These are phyloP conservation scores for Wakefieldia striispora DNA, from an alignment of 768 basidiomycete species.

Conservation along the genomic window DNA sequence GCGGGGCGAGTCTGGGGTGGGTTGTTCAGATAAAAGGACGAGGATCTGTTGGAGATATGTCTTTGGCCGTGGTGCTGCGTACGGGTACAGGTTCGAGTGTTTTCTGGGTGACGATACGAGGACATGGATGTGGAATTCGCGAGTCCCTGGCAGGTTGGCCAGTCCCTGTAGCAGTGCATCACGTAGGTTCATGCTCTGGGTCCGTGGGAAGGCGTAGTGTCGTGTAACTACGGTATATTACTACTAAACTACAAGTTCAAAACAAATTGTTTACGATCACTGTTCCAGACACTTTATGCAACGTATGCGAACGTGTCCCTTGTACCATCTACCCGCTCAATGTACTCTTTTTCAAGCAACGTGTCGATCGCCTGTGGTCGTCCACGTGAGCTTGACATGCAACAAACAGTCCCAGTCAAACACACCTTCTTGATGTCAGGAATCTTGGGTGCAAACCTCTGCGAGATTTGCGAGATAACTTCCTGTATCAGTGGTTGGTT, in stretches of 20 bases:
- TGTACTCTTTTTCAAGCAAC: constrained; percentile 94
- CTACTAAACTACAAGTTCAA: constrained; percentile 14
- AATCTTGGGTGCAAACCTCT: constrained; percentile 89
- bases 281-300: constrained; percentile 25
- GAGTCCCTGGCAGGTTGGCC: constrained; percentile 56
- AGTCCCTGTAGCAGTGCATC: constrained; percentile 62
- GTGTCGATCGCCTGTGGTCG: constrained; percentile 80
- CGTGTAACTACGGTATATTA: constrained; percentile 22
- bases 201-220: constrained; percentile 21
- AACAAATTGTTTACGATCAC: background rate
- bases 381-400: background rate
- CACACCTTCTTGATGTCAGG: constrained; percentile 93
- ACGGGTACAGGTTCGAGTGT: constrained; percentile 69
- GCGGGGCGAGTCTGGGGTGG: constrained; percentile 44
- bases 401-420: background rate
- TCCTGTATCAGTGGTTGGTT: constrained; percentile 88
- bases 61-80: constrained; percentile 63
- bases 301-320: constrained; percentile 64
- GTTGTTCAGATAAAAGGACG: constrained; percentile 68
- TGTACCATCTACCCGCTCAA: constrained; percentile 90
- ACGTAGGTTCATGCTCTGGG: constrained; percentile 46
- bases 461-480: constrained; percentile 84
- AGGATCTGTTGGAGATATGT: constrained; percentile 75
- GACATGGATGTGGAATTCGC: constrained; percentile 73
- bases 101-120: constrained; percentile 69